Conservation (phyloP, 305 asterid species). For the Stenogyne calaminthoides region DNA sequence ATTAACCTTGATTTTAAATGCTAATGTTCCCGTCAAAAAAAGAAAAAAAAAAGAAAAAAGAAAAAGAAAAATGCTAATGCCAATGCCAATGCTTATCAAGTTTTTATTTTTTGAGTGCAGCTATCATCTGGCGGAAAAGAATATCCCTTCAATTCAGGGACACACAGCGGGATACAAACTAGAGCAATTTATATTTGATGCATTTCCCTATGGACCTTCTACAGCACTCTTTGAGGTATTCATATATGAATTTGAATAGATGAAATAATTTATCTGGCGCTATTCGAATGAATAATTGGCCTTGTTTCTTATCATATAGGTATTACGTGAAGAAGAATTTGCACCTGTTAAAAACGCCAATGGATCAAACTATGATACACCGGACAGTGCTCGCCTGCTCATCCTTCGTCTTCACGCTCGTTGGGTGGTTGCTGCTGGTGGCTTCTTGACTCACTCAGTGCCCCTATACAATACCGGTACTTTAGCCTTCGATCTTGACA, state of each 20-base stretch:
- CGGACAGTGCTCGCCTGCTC: constrained; percentile 89
- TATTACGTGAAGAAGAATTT: constrained; percentile 90
- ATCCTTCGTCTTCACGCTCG: constrained; percentile 92
- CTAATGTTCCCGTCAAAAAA: no score
- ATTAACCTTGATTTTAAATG: not conserved
- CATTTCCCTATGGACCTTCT: constrained; percentile 92
- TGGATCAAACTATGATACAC: constrained; percentile 92
- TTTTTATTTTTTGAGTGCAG: constrained; percentile 46
- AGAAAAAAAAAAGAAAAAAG: no score
- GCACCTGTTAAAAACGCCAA: constrained; percentile 96
- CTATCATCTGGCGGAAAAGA: constrained; percentile 89
- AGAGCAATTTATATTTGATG: constrained; percentile 95
- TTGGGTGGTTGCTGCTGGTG: constrained; percentile 98
- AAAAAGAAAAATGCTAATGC: no score
- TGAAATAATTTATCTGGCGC: not conserved
- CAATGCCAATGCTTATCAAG: not conserved
- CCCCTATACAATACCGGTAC: constrained; percentile 91
- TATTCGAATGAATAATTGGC: not conserved
- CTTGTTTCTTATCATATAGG: constrained; percentile 40
- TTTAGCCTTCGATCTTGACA: not conserved
- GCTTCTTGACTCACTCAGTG: constrained; percentile 95
- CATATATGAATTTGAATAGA: not conserved
- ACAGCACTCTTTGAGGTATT: constrained; percentile 91
- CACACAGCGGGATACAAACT: constrained; percentile 76
- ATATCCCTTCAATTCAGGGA: constrained; percentile 84